Conservation (phyloP, 257 asterid species). For the Solanum chmielewskii region DNA sequence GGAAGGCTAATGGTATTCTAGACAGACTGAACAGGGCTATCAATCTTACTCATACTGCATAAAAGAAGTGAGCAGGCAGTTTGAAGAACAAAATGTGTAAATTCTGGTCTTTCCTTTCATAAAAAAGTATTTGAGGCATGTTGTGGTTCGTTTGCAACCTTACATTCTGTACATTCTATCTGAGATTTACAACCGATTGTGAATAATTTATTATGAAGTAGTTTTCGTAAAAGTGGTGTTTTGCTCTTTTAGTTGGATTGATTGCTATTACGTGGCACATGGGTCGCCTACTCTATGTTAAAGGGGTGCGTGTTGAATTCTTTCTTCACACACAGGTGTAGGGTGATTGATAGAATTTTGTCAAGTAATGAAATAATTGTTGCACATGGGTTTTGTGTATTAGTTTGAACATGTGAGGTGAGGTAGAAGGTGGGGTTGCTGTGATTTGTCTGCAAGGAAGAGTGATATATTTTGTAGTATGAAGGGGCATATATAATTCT, state of each 20-base stretch:
- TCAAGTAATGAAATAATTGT: constrained; percentile 5
- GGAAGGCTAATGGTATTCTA: constrained; percentile 74
- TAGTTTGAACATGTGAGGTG: not conserved
- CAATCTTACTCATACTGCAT: constrained; percentile 58
- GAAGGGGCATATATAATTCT: not conserved
- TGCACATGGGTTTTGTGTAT: constrained; percentile 23
- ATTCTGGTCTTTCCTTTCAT: constrained; percentile 29
- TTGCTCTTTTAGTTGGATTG: not conserved
- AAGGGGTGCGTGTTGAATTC: too few relatives aligned
- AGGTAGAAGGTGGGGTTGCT: not conserved
- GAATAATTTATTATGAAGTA: constrained; percentile 26
- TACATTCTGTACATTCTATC: constrained; percentile 36
- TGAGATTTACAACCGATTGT: constrained; percentile 17
- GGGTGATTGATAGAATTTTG: not conserved
- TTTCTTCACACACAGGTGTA: too few relatives aligned
- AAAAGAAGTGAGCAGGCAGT: constrained; percentile 9
- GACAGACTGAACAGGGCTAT: constrained; percentile 46
- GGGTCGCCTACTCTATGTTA: too few relatives aligned
- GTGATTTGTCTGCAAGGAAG: constrained; percentile 2
- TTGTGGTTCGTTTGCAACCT: constrained; percentile 13
- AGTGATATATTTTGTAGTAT: not conserved
- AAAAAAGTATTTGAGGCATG: constrained; percentile 22
- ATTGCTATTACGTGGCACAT: not conserved
- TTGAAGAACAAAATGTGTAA: constrained; percentile 37
- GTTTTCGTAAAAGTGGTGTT: not conserved